Base-by-base conservation (phyloP, 768 basidiomycete species). In the Mycena vulgaris region DNA sequence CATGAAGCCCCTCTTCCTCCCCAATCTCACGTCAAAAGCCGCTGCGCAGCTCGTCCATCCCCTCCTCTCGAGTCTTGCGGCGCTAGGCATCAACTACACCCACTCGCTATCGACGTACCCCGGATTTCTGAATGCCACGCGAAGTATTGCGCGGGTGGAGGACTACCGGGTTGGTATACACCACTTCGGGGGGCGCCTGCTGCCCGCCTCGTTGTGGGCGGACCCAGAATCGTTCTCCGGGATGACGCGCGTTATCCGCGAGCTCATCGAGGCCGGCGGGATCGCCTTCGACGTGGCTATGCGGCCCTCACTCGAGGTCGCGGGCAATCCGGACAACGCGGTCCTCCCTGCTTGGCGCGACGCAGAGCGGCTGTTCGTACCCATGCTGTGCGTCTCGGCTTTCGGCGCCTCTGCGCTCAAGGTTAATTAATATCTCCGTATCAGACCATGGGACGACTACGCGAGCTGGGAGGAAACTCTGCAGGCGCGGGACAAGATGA, bases 341-440 rank as follows among this genome's bases (percentile, higher is more conserved):
- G 57, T 75, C 13, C 66, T 70, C 19, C 74, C 74, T 23, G 71
- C 71, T 7, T 75, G 71, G 68, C 66, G 74, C 28, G 63, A 58
- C 2, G 52, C 69, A n/a, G 68, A 75, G 25, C 57, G 71, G 28
- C 52, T 74, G 35, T 66, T 68, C 47, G 30, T 66, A 14, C 56
- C 68, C 17, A 51, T 60, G 23, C 49, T 58, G 70, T 71, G 33
- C 39, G 70, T 28, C 23, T 33, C 35, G 5, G 3, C 2, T 5
- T 42, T 42, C n/a, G 4, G 17, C 31, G 27, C 16, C 8, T 25
- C 11, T 40, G 25, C 19, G 23, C n/a, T n/a, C n/a, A n/a, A n/a
- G n/a, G n/a, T 17, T 8, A 14, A 59, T 25, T 37, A 11, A 17
- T 52, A 21, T 19, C 8, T 37, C 19, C 62, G 17, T 57, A 11